Evolutionary conservation across 139 green algal genomes (phyloP).

Genomic region (Chlamydomonas sp.): DNA sequence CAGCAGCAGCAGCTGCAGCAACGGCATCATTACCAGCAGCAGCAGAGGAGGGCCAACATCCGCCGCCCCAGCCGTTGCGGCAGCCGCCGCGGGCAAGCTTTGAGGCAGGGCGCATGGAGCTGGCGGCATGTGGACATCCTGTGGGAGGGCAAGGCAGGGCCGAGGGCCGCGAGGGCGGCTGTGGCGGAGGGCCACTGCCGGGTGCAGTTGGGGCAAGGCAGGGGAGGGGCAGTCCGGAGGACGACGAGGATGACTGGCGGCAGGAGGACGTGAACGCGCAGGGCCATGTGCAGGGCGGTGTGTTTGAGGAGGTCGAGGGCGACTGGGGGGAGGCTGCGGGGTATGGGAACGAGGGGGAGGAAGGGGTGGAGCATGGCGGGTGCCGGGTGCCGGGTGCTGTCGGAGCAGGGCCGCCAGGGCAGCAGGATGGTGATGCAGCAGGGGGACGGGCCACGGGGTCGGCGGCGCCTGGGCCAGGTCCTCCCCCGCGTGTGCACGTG

Average conservation of each 20-base stretch:
- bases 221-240: too few relatives aligned
- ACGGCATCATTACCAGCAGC: not conserved
- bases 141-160: too few relatives aligned
- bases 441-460: not conserved
- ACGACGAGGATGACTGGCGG: too few relatives aligned
- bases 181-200: too few relatives aligned
- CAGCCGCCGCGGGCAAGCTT: too few relatives aligned
- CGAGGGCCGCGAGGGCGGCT: too few relatives aligned
- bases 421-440: conserved; percentile 7
- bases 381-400: too few relatives aligned
- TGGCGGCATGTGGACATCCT: too few relatives aligned
- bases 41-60: not conserved
- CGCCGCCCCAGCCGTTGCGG: not conserved
- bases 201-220: too few relatives aligned
- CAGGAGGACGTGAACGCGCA: too few relatives aligned
- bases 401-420: not conserved
- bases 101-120: too few relatives aligned
- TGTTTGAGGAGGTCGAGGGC: not conserved
- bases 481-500: not conserved
- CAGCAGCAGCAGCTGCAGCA: conserved; percentile 11
- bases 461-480: not conserved
- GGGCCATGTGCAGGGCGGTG: not conserved
- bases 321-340: not conserved
- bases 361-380: too few relatives aligned
- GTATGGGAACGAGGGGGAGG: not conserved